Conservation (phyloP, 305 asterid species). For the Fraxinus greggii region DNA sequence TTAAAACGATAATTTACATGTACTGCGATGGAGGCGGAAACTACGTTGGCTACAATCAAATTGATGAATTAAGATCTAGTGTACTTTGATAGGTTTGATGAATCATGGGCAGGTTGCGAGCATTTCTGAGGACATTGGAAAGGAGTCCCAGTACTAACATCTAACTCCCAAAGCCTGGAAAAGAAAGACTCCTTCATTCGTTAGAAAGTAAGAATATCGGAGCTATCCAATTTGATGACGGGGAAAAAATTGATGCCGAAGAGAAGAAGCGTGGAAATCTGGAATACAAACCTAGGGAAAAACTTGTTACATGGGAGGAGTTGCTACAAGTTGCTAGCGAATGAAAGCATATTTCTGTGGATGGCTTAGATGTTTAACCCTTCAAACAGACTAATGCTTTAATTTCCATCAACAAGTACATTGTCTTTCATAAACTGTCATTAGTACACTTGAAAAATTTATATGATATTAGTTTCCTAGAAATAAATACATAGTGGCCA, state of each 20-base stretch:
- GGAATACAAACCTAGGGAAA: constrained; percentile 68
- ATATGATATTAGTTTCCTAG: background rate
- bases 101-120: constrained; percentile 59
- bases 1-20: no score
- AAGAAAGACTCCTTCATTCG: constrained; percentile 56
- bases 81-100: no score
- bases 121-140: constrained; percentile 58
- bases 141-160: constrained; percentile 41
- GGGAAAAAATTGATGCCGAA: constrained; percentile 71
- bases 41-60: no score
- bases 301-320: constrained; percentile 68
- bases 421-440: background rate
- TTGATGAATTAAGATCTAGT: no score
- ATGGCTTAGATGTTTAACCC: background rate
- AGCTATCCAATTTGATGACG: constrained; percentile 49
- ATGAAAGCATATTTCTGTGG: constrained; percentile 19
- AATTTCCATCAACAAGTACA: background rate
- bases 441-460: background rate
- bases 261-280: constrained; percentile 58
- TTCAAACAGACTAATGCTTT: background rate
- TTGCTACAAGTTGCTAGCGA: constrained; percentile 49
- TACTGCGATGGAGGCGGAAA: no score
- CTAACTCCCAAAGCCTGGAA: constrained; percentile 56
- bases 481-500: no score
- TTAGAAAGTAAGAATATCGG: constrained; percentile 49